Evolutionary conservation across 106 monocot genomes (phyloP), one percentile per base, ranked within the genome.

Genomic region (Chionographis japonica): DNA sequence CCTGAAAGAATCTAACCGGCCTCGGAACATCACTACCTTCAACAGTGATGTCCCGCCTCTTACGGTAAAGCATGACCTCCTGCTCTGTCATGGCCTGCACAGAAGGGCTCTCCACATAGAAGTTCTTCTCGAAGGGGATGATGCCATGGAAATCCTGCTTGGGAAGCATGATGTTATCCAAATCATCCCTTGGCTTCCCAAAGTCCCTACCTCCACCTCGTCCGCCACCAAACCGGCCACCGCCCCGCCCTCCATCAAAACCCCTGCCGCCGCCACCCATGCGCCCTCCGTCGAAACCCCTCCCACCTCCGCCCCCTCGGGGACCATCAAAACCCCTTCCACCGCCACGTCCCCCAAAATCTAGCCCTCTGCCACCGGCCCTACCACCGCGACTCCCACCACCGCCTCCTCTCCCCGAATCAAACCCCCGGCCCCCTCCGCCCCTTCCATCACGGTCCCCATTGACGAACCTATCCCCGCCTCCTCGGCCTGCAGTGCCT

Each of bases 21-120:
- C 78, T 97, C 0, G 97, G 97, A 13, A 97, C 82, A 65, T 97
- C 97, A 12, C 76, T 66, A 1, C 97, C 97, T 54, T 97, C 97
- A 4, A 90, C 86, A 4, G 84, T 87, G 13, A 97, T 92, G 20
- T 89, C 79, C 59, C 92, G 80, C 18, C 60, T 65, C 41, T 52
- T 75, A 14, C 97, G 81, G 56, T 89, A 92, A 4, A 72, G 59
- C 46, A 41, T 17, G 8, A 77, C 92, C 3, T 97, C 97, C 56
- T 80, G 78, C 68, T 92, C 92, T 8, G 92, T 68, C 97, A 97
- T 89, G 1, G 82, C 86, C 82, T 75, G 63, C 41, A 97, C 80
- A 0, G 83, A 60, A 13, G 92, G 80, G 20, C 70, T 75, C 78
- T 92, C 97, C 49, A 83, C 68, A 69, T 97, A 90, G 46, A 97